Percentiles rank a stretch among this genome's conserved stretches.
These are phyloP conservation scores for Limnanthes douglasii DNA, from an alignment of 345 rosid genomes.

Conservation along the genomic window DNA sequence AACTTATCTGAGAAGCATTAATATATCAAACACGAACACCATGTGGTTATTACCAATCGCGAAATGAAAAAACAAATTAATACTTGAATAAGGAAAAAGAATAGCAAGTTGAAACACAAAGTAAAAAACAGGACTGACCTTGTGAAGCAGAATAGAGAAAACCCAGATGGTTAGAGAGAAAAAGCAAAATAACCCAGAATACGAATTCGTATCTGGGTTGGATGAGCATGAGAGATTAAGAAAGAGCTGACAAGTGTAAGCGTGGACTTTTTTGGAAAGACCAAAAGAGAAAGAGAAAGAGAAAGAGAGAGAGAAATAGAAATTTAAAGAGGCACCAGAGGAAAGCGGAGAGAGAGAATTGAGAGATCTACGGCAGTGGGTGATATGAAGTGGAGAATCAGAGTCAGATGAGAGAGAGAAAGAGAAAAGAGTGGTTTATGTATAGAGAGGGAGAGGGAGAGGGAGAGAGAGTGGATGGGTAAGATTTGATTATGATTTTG, in stretches of 20 bases:
- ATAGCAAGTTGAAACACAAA: neutral
- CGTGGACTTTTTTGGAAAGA: neutral
- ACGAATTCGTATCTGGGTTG: neutral
- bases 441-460: conserved; percentile 3
- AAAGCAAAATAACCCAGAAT: conserved; percentile 1
- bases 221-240: conserved; percentile 1
- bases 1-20: too few species aligned
- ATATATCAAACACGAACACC: too few species aligned
- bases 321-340: conserved; percentile 1
- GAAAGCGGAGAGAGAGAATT: too few species aligned
- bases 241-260: neutral
- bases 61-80: neutral
- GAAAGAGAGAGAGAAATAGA: conserved; percentile 5
- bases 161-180: conserved; percentile 2
- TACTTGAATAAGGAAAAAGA: neutral
- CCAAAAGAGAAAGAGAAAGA: neutral
- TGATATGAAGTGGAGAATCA: conserved; percentile 13
- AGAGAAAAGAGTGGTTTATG: conserved; percentile 10
- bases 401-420: conserved; percentile 3
- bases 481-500: too few species aligned
- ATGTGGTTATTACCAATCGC: too few species aligned
- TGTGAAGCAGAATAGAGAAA: conserved; percentile 2
- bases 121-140: neutral
- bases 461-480: conserved; percentile 26
- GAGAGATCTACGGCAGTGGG: neutral